Evolutionary conservation across 257 asterid species (phyloP), one percentile per base, ranked within the genome.

Genomic region (Euphrasia confusa): DNA sequence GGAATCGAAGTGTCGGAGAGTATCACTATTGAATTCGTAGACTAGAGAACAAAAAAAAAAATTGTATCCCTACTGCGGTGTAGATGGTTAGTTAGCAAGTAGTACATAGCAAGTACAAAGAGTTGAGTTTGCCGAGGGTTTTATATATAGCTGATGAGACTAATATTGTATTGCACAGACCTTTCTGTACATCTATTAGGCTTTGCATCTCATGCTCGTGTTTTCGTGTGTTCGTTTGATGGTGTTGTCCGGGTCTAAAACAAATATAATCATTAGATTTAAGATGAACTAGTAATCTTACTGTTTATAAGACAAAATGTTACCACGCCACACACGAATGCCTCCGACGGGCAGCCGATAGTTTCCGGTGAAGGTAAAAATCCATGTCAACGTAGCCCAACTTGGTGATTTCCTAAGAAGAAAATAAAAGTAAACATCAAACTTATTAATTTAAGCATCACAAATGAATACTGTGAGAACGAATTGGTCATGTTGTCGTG

Each of bases 391-490:
- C n/a, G n/a, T n/a, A n/a, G n/a, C n/a, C n/a, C n/a, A n/a, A n/a
- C n/a, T n/a, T n/a, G 57, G 84, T 79, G 63, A 87, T 71, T 77
- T 82, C 94, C 58, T 53, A 30, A 67, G 35, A 40, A 72, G 14
- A 32, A 26, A 56, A 26, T 11, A 27, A 48, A 28, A 53, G 33
- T 28, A 60, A 37, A 64, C 57, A 39, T 30, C 24, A 21, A 21
- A 21, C 24, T 21, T 21, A 27, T 21, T 21, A 27, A 62, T 64
- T 27, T 55, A 30, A 58, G 50, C 10, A 63, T n/a, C 56, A 39
- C 35, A 15, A 42, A 11, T 21, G 63, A 60, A 21, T 53, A 11
- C 9, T 35, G 45, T 14, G 13, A 14, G 63, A 40, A 54, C 3
- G 9, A 47, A 53, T 60, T n/a, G 58, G 13, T 63, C 54, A 3